These are phyloP conservation scores for Tolypocladium paradoxum DNA, from an alignment of 2,329 filamentous ascomycete species.

Conservation along the genomic window DNA sequence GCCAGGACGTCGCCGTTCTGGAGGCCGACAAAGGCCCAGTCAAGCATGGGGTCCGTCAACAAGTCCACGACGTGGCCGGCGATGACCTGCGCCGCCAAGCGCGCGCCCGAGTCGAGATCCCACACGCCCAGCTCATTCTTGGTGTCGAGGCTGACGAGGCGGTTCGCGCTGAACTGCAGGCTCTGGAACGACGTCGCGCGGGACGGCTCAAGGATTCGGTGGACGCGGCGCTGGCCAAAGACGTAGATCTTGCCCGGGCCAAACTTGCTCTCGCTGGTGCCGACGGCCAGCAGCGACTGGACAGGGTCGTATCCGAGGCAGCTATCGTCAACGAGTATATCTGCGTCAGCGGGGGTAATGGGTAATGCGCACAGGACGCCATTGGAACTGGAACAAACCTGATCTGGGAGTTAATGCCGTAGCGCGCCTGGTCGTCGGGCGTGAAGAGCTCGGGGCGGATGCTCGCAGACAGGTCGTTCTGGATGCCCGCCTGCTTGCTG, in stretches of 20 bases:
- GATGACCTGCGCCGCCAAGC: conserved; percentile 60
- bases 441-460: conserved; percentile 69
- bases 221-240: conserved; percentile 71
- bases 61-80: conserved; percentile 66
- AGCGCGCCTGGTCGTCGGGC: conserved; percentile 73
- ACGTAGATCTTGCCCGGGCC: conserved; percentile 83
- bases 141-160: conserved; percentile 72
- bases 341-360: conserved; percentile 1
- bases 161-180: conserved; percentile 77
- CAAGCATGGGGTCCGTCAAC: conserved; percentile 77
- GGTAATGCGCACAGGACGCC: conserved; percentile 1
- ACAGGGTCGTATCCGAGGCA: conserved; percentile 86
- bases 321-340: conserved; percentile 29
- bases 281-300: conserved; percentile 85
- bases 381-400: conserved; percentile 42
- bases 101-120: conserved; percentile 60
- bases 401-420: conserved; percentile 70
- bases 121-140: conserved; percentile 81
- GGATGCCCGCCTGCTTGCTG: conserved; percentile 87
- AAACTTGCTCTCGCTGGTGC: conserved; percentile 78
- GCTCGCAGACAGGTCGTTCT: conserved; percentile 78
- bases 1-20: conserved; percentile 76
- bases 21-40: conserved; percentile 83
- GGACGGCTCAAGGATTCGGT: conserved; percentile 60
- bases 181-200: conserved; percentile 64